Percentiles rank a stretch among this genome's conserved stretches.
phyloP scores from a whole-genome alignment of 2,329 filamentous ascomycete genomes.

The Colletotrichum sansevieriae region DNA sequence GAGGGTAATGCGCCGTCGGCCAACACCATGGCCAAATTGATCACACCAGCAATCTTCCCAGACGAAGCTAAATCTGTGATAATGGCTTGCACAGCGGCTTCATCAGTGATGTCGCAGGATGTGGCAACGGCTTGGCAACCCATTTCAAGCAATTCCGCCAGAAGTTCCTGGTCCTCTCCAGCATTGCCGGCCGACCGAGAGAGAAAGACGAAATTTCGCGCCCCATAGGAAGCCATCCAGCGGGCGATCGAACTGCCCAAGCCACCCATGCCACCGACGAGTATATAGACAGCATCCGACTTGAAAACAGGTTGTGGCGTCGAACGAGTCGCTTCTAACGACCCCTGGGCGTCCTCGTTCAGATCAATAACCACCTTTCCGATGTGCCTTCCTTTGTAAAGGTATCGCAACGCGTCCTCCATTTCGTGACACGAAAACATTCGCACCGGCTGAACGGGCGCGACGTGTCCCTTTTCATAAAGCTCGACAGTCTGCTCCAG shows the following conservation, averaged over 20 bases:
- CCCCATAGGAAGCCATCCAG: conserved; percentile 49
- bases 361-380: conserved; percentile 58
- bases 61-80: background rate
- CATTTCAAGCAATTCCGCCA: conserved; percentile 1
- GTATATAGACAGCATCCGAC: conserved; percentile 44
- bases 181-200: conserved; percentile 44
- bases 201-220: conserved; percentile 46
- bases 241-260: conserved; percentile 47
- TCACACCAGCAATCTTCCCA: conserved; percentile 24
- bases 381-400: conserved; percentile 59
- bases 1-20: conserved; percentile 44
- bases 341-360: background rate
- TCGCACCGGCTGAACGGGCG: background rate
- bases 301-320: background rate
- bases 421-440: conserved; percentile 47
- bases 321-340: background rate
- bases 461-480: background rate
- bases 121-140: background rate
- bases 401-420: conserved; percentile 56
- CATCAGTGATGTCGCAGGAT: conserved; percentile 1
- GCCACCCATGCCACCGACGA: conserved; percentile 50
- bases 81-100: background rate
- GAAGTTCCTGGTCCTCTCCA: background rate
- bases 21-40: conserved; percentile 32
- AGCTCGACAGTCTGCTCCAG: conserved; percentile 14